Conservation (phyloP, 179 eudicot genomes). For the Heliamphora pulchella region DNA sequence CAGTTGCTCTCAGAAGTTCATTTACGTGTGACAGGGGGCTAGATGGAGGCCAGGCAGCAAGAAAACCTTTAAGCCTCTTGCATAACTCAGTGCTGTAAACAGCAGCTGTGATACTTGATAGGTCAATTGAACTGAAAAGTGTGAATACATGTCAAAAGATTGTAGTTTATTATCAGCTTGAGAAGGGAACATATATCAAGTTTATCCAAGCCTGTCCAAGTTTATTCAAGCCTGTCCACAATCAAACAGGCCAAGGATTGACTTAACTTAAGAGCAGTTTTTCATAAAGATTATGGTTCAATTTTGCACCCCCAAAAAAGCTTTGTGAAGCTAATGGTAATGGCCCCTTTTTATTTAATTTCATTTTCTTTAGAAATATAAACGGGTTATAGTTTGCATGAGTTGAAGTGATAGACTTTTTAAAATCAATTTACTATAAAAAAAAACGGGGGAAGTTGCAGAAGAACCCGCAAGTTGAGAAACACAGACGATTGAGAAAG, state of each 20-base stretch:
- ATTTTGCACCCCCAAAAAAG: neutral
- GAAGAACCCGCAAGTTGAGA: no score
- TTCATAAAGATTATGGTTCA: neutral
- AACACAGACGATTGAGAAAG: no score
- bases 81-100: conserved; percentile 67
- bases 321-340: conserved; percentile 2
- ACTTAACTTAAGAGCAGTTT: neutral
- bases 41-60: conserved; percentile 76
- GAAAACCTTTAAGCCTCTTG: conserved; percentile 60
- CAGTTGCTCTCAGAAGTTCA: conserved; percentile 60
- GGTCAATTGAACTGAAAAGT: conserved; percentile 62
- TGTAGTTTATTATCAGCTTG: neutral
- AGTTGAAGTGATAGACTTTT: neutral
- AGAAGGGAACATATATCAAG: neutral
- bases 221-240: neutral
- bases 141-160: neutral
- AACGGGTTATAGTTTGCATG: neutral
- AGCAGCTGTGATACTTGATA: conserved; percentile 61
- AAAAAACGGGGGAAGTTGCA: no score
- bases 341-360: neutral
- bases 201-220: no score
- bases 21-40: conserved; percentile 69
- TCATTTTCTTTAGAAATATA: neutral
- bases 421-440: no score
- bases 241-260: neutral